Evolutionary conservation across 1,284 basidiomycete genomes (phyloP).

Genomic region (Phellopilus nigrolimitatus): DNA sequence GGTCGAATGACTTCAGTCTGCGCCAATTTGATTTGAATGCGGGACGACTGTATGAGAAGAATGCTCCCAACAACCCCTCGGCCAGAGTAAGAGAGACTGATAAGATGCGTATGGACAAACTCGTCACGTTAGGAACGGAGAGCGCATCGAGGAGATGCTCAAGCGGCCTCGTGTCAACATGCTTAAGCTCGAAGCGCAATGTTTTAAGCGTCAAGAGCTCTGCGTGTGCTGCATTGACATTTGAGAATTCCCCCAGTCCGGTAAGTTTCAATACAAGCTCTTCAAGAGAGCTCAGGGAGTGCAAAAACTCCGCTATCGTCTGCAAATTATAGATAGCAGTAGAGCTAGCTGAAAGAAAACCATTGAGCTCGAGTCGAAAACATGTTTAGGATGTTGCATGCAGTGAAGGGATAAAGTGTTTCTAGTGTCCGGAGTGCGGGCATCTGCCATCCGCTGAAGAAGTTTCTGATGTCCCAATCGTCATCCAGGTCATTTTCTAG

Average conservation of each 20-base stretch:
- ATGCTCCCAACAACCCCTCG: neutral
- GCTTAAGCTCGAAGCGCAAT: no score
- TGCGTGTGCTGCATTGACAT: neutral
- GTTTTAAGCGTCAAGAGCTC: no score
- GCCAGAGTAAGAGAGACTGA: neutral
- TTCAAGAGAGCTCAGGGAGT: neutral
- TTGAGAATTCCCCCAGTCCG: neutral
- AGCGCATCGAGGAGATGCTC: neutral
- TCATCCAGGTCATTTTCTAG: neutral
- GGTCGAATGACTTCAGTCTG: neutral
- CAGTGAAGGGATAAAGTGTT: neutral
- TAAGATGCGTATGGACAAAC: neutral
- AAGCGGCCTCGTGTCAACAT: neutral
- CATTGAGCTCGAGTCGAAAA: neutral
- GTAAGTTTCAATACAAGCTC: no score
- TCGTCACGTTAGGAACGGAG: neutral
- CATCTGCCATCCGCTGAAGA: neutral
- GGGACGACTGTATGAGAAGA: neutral
- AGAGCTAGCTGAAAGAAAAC: neutral
- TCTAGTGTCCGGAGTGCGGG: neutral
- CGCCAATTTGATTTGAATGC: no score
- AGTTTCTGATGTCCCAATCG: neutral
- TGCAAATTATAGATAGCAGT: neutral
- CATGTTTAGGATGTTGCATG: neutral
- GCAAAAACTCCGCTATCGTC: neutral